These are phyloP conservation scores for Kwoniella sp. DNA, from an alignment of 768 basidiomycete species.

Conservation along the genomic window DNA sequence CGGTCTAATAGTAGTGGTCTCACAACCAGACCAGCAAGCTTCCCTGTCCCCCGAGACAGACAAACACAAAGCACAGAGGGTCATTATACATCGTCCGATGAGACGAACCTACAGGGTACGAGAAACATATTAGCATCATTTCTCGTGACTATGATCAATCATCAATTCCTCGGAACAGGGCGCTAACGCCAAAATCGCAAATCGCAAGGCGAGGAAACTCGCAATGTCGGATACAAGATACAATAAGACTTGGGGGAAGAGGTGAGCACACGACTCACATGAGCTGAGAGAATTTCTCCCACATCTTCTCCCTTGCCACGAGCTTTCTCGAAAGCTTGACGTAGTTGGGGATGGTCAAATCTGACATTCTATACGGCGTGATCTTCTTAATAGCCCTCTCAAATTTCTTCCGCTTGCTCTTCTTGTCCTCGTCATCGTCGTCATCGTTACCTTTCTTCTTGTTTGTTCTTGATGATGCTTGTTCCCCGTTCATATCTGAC, in stretches of 20 bases:
- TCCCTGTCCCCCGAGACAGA: no score
- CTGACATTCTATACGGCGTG: constrained; percentile 71
- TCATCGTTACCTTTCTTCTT: constrained; percentile 18
- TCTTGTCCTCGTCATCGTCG: constrained; percentile 52
- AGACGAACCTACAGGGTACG: neutral
- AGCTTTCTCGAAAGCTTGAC: constrained; percentile 67
- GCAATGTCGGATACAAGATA: no score
- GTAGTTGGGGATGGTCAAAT: constrained; percentile 79
- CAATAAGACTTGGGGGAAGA: no score
- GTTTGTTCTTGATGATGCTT: neutral
- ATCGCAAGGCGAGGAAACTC: no score
- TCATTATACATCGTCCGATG: neutral
- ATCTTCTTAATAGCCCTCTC: constrained; percentile 58
- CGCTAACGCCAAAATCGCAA: no score
- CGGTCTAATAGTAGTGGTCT: no score
- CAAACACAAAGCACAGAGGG: no score
- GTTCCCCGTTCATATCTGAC: neutral
- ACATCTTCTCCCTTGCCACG: constrained; percentile 60
- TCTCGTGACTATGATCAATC: no score
- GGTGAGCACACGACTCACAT: no score
- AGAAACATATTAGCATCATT: no score
- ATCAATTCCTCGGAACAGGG: no score
- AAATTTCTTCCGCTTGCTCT: constrained; percentile 58
- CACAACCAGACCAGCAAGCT: no score
- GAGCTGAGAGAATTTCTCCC: constrained; percentile 67